Evolutionary conservation across 805 yeast genomes (phyloP).

Genomic region (Kazachstania psychrophila): DNA sequence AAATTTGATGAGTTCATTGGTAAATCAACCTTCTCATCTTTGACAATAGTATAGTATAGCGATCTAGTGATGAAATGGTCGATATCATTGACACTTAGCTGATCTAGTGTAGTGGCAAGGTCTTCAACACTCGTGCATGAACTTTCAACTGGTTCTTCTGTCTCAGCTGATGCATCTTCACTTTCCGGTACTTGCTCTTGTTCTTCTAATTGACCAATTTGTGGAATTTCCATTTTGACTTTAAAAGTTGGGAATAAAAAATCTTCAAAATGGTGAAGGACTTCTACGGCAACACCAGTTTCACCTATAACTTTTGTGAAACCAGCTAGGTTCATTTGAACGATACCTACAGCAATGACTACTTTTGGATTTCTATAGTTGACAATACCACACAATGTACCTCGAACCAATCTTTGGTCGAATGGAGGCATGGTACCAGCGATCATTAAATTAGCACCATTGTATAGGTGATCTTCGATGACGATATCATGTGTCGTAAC

Average conservation of each 20-base stretch:
- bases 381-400: slow-evolving; percentile 64
- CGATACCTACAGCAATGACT: slow-evolving; percentile 60
- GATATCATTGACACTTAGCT: slow-evolving; percentile 50
- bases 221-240: slow-evolving; percentile 37
- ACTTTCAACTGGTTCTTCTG: slow-evolving; percentile 5
- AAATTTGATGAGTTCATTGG: slow-evolving; percentile 72
- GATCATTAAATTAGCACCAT: slow-evolving; percentile 77
- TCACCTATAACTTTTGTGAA: slow-evolving; percentile 45
- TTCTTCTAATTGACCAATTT: slow-evolving; percentile 6
- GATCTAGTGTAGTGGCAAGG: slow-evolving; percentile 32
- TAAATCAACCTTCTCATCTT: slow-evolving; percentile 39
- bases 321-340: slow-evolving; percentile 41
- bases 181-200: slow-evolving; percentile 6
- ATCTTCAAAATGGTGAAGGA: slow-evolving; percentile 64
- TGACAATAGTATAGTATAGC: slow-evolving; percentile 56
- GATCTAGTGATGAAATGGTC: slow-evolving; percentile 71
- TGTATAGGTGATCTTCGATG: slow-evolving; percentile 46
- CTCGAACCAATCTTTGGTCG: slow-evolving; percentile 39
- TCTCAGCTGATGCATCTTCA: slow-evolving; percentile 1
- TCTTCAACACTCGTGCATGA: slow-evolving; percentile 12
- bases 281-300: slow-evolving; percentile 69
- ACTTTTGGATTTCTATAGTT: slow-evolving; percentile 51
- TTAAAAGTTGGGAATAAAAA: slow-evolving; percentile 46
- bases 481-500: slow-evolving; percentile 69
- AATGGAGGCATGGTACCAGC: slow-evolving; percentile 60